A percentile compares a stretch with the other conserved stretches of the same genome.
phyloP scores from a whole-genome alignment of 2,329 filamentous ascomycete genomes.

The Pyrenochaeta sp. region DNA sequence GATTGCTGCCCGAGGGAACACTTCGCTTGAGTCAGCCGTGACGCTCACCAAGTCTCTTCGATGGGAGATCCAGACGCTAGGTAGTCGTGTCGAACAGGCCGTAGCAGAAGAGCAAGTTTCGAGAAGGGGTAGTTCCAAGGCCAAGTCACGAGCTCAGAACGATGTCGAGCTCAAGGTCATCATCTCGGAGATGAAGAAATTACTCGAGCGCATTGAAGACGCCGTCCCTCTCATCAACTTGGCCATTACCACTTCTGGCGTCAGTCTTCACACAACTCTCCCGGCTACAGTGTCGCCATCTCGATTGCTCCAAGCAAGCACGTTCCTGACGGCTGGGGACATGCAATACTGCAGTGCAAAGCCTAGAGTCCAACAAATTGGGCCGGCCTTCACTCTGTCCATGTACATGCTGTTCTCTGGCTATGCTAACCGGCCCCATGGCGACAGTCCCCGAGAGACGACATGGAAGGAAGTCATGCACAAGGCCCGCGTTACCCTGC shows the following conservation, averaged over 20 bases:
- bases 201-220: constrained; percentile 84
- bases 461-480: constrained; percentile 98
- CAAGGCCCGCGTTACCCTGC: constrained; percentile 84
- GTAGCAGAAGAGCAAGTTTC: constrained; percentile 69
- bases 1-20: constrained; percentile 80
- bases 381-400: constrained; percentile 84
- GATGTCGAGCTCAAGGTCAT: constrained; percentile 74
- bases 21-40: constrained; percentile 83
- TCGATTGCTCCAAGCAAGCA: constrained; percentile 88
- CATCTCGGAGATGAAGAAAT: constrained; percentile 74
- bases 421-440: constrained; percentile 68
- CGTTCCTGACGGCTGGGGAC: constrained; percentile 86
- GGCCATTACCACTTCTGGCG: constrained; percentile 92
- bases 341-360: constrained; percentile 77
- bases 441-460: constrained; percentile 68
- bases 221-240: constrained; percentile 91
- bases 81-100: constrained; percentile 75
- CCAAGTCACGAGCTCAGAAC: constrained; percentile 63
- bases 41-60: constrained; percentile 83
- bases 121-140: constrained; percentile 54
- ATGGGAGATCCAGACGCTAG: constrained; percentile 82
- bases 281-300: constrained; percentile 89
- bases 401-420: constrained; percentile 95
- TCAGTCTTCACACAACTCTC: constrained; percentile 80
- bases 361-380: constrained; percentile 76